Evolutionary conservation across 2,329 filamentous ascomycete species (phyloP).

Genomic region (Ophiostoma perfectum): DNA sequence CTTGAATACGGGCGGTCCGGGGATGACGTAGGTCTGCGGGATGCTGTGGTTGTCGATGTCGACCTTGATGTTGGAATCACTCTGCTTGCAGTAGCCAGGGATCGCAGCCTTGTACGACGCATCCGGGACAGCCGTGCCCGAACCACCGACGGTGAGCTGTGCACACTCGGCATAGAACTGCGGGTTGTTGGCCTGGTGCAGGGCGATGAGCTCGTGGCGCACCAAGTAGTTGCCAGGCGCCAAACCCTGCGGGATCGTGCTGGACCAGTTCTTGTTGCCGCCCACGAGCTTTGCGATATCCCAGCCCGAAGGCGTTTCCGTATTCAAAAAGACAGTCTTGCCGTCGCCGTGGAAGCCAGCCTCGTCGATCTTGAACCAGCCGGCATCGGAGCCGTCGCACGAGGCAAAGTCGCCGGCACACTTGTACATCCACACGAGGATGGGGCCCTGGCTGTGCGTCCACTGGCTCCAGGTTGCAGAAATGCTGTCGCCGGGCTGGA

Average conservation of each 20-base stretch:
- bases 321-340: constrained; percentile 30
- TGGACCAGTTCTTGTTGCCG: constrained; percentile 41
- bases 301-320: constrained; percentile 28
- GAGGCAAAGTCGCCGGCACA: constrained; percentile 44
- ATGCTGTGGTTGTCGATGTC: constrained; percentile 29
- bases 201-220: constrained; percentile 51
- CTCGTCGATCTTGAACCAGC: constrained; percentile 57
- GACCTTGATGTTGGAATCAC: constrained; percentile 31
- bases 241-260: constrained; percentile 45
- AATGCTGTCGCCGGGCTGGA: constrained; percentile 44
- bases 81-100: constrained; percentile 31
- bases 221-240: constrained; percentile 52
- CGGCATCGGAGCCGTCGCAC: constrained; percentile 47
- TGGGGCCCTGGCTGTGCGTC: constrained; percentile 54
- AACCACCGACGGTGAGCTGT: constrained; percentile 45
- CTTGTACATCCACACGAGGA: constrained; percentile 54
- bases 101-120: constrained; percentile 31
- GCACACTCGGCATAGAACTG: constrained; percentile 54
- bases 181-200: constrained; percentile 48
- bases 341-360: constrained; percentile 35
- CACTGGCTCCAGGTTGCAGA: constrained; percentile 51
- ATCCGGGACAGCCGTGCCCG: constrained; percentile 26
- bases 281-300: constrained; percentile 31
- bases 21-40: constrained; percentile 29
- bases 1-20: constrained; percentile 30